phyloP scores from a whole-genome alignment of 345 rosid species.

The Salix purpurea region DNA sequence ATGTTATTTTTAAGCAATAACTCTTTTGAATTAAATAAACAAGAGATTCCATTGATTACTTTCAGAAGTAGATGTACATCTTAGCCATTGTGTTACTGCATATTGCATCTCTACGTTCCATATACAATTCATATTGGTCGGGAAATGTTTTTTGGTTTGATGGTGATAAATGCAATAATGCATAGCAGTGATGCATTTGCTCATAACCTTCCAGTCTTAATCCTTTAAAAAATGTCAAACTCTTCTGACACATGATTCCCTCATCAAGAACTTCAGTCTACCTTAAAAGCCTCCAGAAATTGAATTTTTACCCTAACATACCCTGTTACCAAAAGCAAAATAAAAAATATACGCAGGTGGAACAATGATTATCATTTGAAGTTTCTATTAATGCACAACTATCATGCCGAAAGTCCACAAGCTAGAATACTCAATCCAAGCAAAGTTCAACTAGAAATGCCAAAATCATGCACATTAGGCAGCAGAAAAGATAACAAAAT shows the following conservation, averaged over 20 bases:
- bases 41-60: not conserved
- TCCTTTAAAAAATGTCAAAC: not conserved
- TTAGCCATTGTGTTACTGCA: not conserved
- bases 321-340: not conserved
- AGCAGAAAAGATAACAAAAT: not conserved
- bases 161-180: not conserved
- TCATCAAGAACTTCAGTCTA: not conserved
- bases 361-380: not conserved
- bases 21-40: not conserved
- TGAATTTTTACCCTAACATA: not conserved
- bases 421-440: not conserved
- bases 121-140: not conserved
- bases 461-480: not conserved
- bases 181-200: not conserved
- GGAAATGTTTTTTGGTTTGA: not conserved
- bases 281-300: not conserved
- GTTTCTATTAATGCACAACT: not conserved
- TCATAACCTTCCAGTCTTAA: not conserved
- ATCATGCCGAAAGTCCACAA: not conserved
- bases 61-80: not conserved
- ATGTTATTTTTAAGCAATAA: not conserved
- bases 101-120: not conserved
- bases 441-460: not conserved
- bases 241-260: not conserved
- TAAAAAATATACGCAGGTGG: not conserved